A percentile compares a stretch with the other conserved stretches of the same genome.
Conservation (phyloP, 129 eudicot species). For the Scalesia atractyloides region DNA sequence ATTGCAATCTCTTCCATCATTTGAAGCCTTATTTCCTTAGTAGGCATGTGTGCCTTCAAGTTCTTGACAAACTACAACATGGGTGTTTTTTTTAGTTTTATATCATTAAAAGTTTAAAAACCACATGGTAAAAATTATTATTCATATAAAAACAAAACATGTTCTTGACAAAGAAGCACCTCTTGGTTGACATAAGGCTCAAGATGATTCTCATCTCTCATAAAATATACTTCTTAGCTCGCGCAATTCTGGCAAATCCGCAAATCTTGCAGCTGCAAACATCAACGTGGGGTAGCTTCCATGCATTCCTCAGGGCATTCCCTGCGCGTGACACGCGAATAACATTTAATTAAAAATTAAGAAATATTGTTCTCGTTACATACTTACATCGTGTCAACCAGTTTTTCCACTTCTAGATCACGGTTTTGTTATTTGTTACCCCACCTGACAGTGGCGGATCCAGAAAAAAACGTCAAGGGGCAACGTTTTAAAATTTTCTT, state of each 20-base stretch:
- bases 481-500: no score
- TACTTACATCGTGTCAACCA: no score
- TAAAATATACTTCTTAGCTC: slow-evolving; percentile 62
- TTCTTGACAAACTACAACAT: slow-evolving; percentile 59
- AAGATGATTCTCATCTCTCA: slow-evolving; percentile 57
- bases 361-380: background rate
- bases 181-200: slow-evolving; percentile 66
- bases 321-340: slow-evolving; percentile 31
- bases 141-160: background rate
- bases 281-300: slow-evolving; percentile 73
- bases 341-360: background rate
- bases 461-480: no score
- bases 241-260: slow-evolving; percentile 85
- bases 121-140: background rate
- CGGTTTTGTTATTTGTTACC: no score
- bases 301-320: slow-evolving; percentile 90
- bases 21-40: slow-evolving; percentile 62
- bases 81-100: slow-evolving; percentile 4
- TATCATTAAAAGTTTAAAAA: no score
- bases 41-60: slow-evolving; percentile 49
- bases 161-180: slow-evolving; percentile 42
- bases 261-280: slow-evolving; percentile 92
- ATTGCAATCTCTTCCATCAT: slow-evolving; percentile 72
- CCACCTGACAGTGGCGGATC: no score
- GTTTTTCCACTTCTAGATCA: no score